These are phyloP conservation scores for Lentithecium fluviatile DNA, from an alignment of 495 filamentous ascomycete genomes.

Conservation along the genomic window DNA sequence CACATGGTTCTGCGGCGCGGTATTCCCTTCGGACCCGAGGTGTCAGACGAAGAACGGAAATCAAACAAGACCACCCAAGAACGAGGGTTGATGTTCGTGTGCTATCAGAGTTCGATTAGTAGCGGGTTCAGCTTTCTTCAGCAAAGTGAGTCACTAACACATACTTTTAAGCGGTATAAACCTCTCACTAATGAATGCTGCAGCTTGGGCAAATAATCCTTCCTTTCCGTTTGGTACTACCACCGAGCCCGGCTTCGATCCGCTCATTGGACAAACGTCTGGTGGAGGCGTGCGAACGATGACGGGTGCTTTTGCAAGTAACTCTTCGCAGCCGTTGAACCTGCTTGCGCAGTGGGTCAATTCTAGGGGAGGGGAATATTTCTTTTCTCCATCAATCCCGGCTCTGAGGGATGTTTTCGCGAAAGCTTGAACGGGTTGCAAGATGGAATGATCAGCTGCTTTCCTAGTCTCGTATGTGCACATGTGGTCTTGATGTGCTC, in stretches of 20 bases:
- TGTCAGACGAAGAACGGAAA: conserved; percentile 30
- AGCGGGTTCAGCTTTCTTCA: conserved; percentile 47
- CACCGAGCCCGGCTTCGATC: conserved; percentile 40
- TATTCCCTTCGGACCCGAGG: conserved; percentile 48
- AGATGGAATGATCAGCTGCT: too few relatives aligned
- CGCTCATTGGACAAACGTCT: conserved; percentile 41
- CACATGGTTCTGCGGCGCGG: conserved; percentile 46
- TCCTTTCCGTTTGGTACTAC: conserved; percentile 19
- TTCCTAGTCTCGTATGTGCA: too few relatives aligned
- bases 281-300: conserved; percentile 10
- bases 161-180: neutral
- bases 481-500: too few relatives aligned
- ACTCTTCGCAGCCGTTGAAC: conserved; percentile 1
- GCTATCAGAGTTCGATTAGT: conserved; percentile 46
- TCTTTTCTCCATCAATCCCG: conserved; percentile 27
- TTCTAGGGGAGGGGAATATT: conserved; percentile 31
- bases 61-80: conserved; percentile 29
- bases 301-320: neutral
- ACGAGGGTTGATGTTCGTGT: conserved; percentile 46
- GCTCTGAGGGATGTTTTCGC: conserved; percentile 7
- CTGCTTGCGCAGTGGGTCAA: conserved; percentile 25
- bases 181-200: conserved; percentile 24
- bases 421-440: neutral
- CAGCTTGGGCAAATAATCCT: conserved; percentile 23
- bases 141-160: conserved; percentile 6